Conservation (phyloP, 306 rosid genomes). For the Biancaea sappan region DNA sequence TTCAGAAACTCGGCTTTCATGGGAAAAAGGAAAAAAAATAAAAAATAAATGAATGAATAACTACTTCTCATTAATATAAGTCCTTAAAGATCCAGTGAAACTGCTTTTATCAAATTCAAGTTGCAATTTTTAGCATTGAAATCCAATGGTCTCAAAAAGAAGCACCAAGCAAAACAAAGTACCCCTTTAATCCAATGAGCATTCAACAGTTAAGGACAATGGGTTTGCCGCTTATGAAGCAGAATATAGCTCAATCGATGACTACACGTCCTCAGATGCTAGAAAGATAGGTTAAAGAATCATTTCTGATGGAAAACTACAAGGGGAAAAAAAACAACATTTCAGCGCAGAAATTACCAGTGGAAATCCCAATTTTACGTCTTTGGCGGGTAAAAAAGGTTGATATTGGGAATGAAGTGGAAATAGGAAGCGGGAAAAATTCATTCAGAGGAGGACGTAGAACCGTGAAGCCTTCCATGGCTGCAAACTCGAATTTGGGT, state of each 20-base stretch:
- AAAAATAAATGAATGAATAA: background rate
- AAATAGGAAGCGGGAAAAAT: constrained; percentile 4
- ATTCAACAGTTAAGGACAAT: background rate
- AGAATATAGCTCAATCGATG: background rate
- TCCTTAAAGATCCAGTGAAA: background rate
- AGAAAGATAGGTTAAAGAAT: background rate
- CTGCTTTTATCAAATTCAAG: background rate
- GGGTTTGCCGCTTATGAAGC: background rate
- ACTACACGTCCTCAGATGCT: background rate
- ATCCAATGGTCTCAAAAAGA: background rate
- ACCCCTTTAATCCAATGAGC: background rate
- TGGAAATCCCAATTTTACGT: background rate
- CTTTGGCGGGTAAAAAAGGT: background rate
- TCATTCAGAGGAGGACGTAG: background rate
- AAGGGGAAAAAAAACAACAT: background rate
- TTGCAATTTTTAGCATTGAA: background rate
- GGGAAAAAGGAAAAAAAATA: background rate
- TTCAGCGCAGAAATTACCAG: background rate
- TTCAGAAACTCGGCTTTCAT: background rate
- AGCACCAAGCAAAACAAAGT: background rate
- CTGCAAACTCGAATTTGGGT: background rate
- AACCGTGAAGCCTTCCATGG: constrained; percentile 21
- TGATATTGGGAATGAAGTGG: constrained; percentile 12
- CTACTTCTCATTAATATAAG: background rate
- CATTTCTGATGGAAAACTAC: background rate